Base-by-base conservation (phyloP, 2,329 filamentous ascomycete species). In the Akanthomyces lecanii region DNA sequence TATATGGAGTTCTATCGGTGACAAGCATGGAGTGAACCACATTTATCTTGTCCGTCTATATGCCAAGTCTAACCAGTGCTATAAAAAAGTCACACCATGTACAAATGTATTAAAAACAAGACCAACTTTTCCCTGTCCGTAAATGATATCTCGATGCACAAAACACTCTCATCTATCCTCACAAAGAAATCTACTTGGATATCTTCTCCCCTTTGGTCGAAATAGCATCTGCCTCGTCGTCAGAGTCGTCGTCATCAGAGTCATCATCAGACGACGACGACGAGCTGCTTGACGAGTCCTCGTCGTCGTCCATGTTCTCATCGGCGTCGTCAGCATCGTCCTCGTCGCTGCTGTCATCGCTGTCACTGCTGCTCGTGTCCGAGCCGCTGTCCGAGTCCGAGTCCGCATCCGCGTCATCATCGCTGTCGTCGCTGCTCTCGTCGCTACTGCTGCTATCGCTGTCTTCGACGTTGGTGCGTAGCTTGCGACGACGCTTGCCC, bases 401-500 rank as follows among this genome's bases (percentile, higher is more conserved):
- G 8, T 77, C 77, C 1, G 72, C 73, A 4, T 70, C 70, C 60
- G 72, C 66, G 52, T 72, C 75, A 67, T 72, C 74, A 69, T 71
- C 74, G 8, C 74, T 76, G 5, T 76, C 76, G 1, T 72, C 75
- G 48, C 73, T 74, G 5, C 72, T 74, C 51, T 73, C 76, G 72
- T 68, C 70, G 44, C 57, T 54, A 48, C 67, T 72, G 64, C 74
- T 77, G 66, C 77, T 73, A 30, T 70, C 69, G 59, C 66, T 77
- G 63, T 79, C 78, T 33, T 80, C 78, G 21, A 77, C 70, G 59
- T 76, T 77, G 12, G 76, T 76, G n/a, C 83, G 78, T 60, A 78
- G 73, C 71, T 87, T 88, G 64, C 82, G 74, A 64, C 77, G 75
- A 61, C 81, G 77, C 74, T 82, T 85, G 60, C 77, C 74, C 36